These are phyloP conservation scores for Jacaranda copaia DNA, from an alignment of 257 asterid genomes.

Conservation along the genomic window DNA sequence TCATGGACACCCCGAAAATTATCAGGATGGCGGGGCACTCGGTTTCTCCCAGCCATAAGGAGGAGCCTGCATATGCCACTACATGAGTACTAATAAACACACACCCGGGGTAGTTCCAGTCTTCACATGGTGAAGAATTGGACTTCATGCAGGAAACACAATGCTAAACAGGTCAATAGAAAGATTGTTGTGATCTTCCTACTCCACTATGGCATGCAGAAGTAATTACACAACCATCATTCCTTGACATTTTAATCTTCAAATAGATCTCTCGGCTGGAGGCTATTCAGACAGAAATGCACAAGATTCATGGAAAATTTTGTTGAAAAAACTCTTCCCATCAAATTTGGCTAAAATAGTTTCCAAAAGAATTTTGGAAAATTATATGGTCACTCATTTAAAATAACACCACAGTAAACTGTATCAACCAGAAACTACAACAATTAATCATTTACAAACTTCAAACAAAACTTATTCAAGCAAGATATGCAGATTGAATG, in stretches of 20 bases:
- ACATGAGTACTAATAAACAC: neutral
- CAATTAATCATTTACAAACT: neutral
- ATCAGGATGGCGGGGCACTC: conserved; percentile 64
- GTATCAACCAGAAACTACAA: neutral
- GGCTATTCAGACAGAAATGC: conserved; percentile 13
- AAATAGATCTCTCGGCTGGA: neutral
- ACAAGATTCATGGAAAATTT: neutral
- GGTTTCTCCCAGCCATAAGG: conserved; percentile 79
- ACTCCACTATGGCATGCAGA: neutral
- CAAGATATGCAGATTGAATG: neutral
- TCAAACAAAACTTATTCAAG: neutral
- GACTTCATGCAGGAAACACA: neutral
- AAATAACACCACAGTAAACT: neutral
- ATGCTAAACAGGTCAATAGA: neutral
- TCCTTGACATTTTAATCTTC: neutral
- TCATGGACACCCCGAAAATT: conserved; percentile 56
- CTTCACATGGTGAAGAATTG: neutral
- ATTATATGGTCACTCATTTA: neutral
- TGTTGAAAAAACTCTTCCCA: neutral
- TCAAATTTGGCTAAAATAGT: neutral
- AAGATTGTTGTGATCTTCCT: neutral
- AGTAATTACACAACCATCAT: neutral
- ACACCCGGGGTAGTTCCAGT: conserved; percentile 8
- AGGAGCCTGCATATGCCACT: conserved; percentile 30
- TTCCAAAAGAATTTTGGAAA: neutral